A percentile compares a stretch with the other conserved stretches of the same genome.
Conservation (phyloP, 768 basidiomycete genomes). For the Trametes villosa region DNA sequence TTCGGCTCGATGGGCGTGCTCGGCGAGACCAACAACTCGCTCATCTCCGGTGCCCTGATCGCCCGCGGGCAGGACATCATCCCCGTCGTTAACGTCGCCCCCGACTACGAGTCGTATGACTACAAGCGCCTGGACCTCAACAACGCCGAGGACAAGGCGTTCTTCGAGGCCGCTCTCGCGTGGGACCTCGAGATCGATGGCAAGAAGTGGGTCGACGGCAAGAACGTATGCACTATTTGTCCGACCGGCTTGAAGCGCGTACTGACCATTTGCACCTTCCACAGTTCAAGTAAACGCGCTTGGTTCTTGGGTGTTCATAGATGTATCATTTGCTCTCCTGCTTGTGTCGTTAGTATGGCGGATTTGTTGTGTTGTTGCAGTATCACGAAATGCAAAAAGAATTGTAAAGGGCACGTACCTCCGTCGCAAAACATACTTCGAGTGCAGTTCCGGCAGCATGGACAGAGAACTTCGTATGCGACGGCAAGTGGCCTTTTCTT, state of each 20-base stretch:
- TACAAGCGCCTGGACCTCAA: slow-evolving; percentile 79
- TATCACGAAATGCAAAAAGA: slow-evolving; percentile 28
- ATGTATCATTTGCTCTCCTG: slow-evolving; percentile 24
- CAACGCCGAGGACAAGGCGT: slow-evolving; percentile 77
- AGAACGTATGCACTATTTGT: slow-evolving; percentile 66
- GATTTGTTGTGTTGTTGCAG: slow-evolving; percentile 33
- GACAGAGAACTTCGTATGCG: too few relatives aligned
- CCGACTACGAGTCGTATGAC: slow-evolving; percentile 89
- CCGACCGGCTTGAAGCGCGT: neutral
- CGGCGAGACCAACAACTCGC: slow-evolving; percentile 74
- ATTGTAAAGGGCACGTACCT: slow-evolving; percentile 16
- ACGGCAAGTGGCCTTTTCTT: too few relatives aligned
- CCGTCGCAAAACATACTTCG: too few relatives aligned
- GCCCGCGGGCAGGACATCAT: slow-evolving; percentile 76
- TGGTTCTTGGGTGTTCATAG: slow-evolving; percentile 7
- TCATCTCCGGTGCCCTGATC: slow-evolving; percentile 85
- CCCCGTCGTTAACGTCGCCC: slow-evolving; percentile 77
- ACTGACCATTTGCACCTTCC: neutral
- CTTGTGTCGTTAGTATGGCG: slow-evolving; percentile 26
- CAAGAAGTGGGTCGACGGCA: slow-evolving; percentile 90
- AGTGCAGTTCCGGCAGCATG: neutral
- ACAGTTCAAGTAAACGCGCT: slow-evolving; percentile 35
- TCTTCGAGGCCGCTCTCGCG: slow-evolving; percentile 90
- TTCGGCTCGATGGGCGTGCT: slow-evolving; percentile 94
- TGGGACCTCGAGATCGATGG: slow-evolving; percentile 93